Evolutionary conservation across 176 grass and related monocot genomes (phyloP).

Genomic region (Elymus sibiricus): DNA sequence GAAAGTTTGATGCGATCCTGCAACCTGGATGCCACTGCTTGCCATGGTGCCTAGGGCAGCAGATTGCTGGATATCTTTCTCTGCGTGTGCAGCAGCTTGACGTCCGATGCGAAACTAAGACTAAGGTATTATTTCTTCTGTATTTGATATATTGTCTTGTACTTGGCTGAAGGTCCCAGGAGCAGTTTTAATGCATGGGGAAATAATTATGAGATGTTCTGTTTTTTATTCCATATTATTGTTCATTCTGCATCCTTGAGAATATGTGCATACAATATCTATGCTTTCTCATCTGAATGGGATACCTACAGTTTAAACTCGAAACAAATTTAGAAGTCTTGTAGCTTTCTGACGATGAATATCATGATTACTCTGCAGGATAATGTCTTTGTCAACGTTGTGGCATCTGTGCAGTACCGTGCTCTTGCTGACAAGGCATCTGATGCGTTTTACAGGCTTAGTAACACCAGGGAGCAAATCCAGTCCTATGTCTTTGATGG

Average conservation of each 20-base stretch:
- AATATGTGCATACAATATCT: background rate
- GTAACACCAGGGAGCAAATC: conserved; percentile 77
- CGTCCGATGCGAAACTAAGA: conserved; percentile 84
- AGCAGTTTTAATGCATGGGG: conserved; percentile 9
- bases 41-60: conserved; percentile 71
- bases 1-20: conserved; percentile 62
- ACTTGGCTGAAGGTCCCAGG: background rate
- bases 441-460: conserved; percentile 91
- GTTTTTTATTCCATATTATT: background rate
- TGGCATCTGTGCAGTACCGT: conserved; percentile 85
- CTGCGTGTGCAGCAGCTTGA: conserved; percentile 90
- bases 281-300: background rate
- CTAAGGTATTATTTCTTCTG: conserved; percentile 44
- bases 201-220: background rate
- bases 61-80: conserved; percentile 76
- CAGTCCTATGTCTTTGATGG: conserved; percentile 97
- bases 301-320: background rate
- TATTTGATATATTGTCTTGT: background rate
- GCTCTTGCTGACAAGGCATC: conserved; percentile 70
- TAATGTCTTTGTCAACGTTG: conserved; percentile 92
- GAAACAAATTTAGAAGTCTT: background rate
- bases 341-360: background rate
- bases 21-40: conserved; percentile 75
- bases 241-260: background rate
- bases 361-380: conserved; percentile 57